Conservation (phyloP, 208 protist species). For the Acanthamoeba healyi region DNA sequence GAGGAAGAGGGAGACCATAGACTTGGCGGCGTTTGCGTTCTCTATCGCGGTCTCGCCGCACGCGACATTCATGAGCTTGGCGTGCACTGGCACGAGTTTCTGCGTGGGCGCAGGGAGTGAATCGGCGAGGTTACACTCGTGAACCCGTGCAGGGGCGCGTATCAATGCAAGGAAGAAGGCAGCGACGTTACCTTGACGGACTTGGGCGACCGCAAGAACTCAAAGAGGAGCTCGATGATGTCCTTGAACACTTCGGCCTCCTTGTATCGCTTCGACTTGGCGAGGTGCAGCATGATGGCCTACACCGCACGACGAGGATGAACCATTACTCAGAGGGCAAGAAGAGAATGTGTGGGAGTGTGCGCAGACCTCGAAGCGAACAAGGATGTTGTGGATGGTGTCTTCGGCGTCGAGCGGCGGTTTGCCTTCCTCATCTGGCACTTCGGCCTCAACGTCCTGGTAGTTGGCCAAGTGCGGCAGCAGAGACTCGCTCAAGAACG, state of each 20-base stretch:
- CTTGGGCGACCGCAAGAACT: slow-evolving; percentile 10
- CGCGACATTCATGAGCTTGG: background rate
- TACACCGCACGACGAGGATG: too few relatives aligned
- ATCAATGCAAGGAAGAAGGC: background rate
- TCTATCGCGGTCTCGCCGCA: background rate
- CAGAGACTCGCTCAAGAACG: background rate
- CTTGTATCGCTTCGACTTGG: slow-evolving; percentile 1
- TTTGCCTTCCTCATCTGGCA: background rate
- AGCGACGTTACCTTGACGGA: background rate
- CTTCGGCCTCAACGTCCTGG: background rate
- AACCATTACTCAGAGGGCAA: too few relatives aligned
- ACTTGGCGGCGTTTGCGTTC: slow-evolving; percentile 24
- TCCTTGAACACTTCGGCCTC: slow-evolving; percentile 30
- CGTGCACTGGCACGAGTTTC: slow-evolving; percentile 24
- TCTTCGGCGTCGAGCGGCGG: background rate
- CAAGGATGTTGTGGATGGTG: background rate
- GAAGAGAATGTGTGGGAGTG: background rate
- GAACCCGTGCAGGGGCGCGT: background rate
- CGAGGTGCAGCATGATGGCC: background rate
- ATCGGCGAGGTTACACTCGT: background rate
- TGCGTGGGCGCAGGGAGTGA: background rate
- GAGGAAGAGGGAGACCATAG: slow-evolving; percentile 30
- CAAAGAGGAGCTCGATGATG: slow-evolving; percentile 10
- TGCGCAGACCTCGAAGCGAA: slow-evolving; percentile 53
- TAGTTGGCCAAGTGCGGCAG: background rate